Conservation (phyloP, 139 green algal genomes). For the Chlamydomonas sp. region DNA sequence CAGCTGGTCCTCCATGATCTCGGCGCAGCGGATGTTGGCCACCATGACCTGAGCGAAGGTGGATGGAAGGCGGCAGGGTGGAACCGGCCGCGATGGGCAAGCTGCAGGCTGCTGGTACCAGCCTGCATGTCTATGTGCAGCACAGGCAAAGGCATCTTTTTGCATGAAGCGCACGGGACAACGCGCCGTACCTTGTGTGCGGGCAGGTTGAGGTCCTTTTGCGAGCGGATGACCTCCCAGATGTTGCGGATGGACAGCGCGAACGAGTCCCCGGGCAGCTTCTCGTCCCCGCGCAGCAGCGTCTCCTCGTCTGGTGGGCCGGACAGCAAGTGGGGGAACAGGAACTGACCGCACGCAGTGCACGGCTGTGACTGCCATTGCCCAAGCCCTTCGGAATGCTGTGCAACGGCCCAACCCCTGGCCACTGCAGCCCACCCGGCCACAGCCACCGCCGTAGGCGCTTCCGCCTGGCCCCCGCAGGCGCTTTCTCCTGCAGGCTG, state of each 20-base stretch:
- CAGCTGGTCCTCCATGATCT: constrained; percentile 86
- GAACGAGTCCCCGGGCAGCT: constrained; percentile 79
- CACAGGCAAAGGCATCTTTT: background rate
- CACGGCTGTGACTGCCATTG: too few species aligned
- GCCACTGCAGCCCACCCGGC: background rate
- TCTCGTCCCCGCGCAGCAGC: constrained; percentile 58
- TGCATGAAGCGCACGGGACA: background rate
- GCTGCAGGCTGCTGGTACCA: background rate
- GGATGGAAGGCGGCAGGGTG: background rate
- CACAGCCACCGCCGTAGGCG: background rate
- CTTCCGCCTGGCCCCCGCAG: background rate
- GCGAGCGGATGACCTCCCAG: constrained; percentile 90
- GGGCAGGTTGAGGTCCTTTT: constrained; percentile 98
- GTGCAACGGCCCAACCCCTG: background rate
- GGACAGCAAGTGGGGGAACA: background rate
- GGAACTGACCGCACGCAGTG: background rate
- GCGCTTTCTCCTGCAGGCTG: too few species aligned
- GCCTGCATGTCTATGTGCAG: background rate
- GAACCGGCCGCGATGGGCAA: background rate
- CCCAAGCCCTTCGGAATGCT: background rate
- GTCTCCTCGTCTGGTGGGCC: constrained; percentile 55
- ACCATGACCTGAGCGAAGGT: constrained; percentile 89
- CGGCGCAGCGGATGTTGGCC: constrained; percentile 93
- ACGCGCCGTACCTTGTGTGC: constrained; percentile 87
- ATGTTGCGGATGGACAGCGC: constrained; percentile 83